phyloP scores from a whole-genome alignment of 164 flowering plant species.

The Magnolia changhungtana region DNA sequence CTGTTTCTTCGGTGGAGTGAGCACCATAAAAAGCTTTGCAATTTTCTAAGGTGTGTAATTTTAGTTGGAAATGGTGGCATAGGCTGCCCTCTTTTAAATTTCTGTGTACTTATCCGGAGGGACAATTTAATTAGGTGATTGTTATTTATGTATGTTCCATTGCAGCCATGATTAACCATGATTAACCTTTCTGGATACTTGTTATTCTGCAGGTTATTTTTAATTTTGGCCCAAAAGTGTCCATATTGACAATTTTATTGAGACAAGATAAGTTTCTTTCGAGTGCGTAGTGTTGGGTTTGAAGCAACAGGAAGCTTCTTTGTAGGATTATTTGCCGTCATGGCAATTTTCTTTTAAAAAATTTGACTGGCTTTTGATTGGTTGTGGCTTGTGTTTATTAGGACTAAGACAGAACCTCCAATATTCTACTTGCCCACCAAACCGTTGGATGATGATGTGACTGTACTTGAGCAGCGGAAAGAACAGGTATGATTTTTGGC shows the following conservation, averaged over 20 bases:
- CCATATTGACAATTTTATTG: constrained; percentile 96
- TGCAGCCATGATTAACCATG: neutral
- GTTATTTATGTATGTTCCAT: neutral
- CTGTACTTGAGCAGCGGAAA: constrained; percentile 47
- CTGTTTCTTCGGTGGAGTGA: constrained; percentile 95
- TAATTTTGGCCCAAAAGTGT: constrained; percentile 95
- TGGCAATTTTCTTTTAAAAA: constrained; percentile 2
- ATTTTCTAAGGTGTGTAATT: constrained; percentile 65
- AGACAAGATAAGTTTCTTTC: constrained; percentile 98
- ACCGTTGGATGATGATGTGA: constrained; percentile 69
- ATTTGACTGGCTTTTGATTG: constrained; percentile 19
- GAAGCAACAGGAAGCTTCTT: constrained; percentile 36
- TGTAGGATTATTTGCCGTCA: neutral
- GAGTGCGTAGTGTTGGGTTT: constrained; percentile 48
- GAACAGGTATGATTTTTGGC: constrained; percentile 53
- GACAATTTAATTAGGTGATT: neutral
- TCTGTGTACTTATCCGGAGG: neutral
- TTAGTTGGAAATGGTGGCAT: neutral
- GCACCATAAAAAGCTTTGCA: constrained; percentile 86
- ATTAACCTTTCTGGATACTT: neutral
- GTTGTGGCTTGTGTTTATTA: constrained; percentile 29
- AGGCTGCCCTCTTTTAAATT: neutral
- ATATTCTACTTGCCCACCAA: constrained; percentile 68
- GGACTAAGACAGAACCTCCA: constrained; percentile 90
- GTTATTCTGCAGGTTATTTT: constrained; percentile 84